phyloP scores from a whole-genome alignment of 495 filamentous ascomycete species.

The Rusavskia elegans region DNA sequence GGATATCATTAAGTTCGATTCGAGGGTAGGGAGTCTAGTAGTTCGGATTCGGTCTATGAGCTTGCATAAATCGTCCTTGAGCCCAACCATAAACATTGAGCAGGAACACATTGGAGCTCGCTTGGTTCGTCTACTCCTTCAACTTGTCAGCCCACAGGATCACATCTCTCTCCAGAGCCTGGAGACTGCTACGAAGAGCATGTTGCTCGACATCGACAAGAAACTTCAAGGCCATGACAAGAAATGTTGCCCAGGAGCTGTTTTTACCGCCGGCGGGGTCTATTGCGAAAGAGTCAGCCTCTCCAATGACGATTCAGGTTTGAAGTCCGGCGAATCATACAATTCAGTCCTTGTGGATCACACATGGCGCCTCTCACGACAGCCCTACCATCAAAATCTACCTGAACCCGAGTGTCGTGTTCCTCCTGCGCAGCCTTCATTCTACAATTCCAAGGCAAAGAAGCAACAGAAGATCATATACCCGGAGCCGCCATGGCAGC shows the following conservation, averaged over 20 bases:
- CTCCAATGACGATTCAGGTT: not conserved
- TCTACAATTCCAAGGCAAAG: not conserved
- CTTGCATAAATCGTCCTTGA: too few species aligned
- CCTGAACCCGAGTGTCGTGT: not conserved
- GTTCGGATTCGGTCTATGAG: slow-evolving; percentile 17
- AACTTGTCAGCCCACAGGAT: slow-evolving; percentile 26
- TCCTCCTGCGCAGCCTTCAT: not conserved
- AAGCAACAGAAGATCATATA: not conserved
- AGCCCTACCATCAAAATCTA: slow-evolving; percentile 20
- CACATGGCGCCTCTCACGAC: slow-evolving; percentile 34
- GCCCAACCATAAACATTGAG: not conserved
- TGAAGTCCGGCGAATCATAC: not conserved
- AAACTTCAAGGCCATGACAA: slow-evolving; percentile 18
- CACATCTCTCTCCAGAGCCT: slow-evolving; percentile 21
- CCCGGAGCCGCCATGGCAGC: slow-evolving; percentile 26
- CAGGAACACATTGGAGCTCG: slow-evolving; percentile 1
- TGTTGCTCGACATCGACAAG: slow-evolving; percentile 11
- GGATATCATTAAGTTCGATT: slow-evolving; percentile 23
- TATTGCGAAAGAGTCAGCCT: slow-evolving; percentile 30
- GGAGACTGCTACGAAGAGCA: slow-evolving; percentile 12
- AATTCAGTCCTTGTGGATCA: slow-evolving; percentile 1
- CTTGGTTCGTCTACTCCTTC: slow-evolving; percentile 27
- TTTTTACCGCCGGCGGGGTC: slow-evolving; percentile 39
- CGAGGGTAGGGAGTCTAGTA: slow-evolving; percentile 22
- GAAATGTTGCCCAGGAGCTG: slow-evolving; percentile 18